Evolutionary conservation across 2,329 filamentous ascomycete species (phyloP), one percentile per base, ranked within the genome.

Genomic region (Alternaria tenuissima): DNA sequence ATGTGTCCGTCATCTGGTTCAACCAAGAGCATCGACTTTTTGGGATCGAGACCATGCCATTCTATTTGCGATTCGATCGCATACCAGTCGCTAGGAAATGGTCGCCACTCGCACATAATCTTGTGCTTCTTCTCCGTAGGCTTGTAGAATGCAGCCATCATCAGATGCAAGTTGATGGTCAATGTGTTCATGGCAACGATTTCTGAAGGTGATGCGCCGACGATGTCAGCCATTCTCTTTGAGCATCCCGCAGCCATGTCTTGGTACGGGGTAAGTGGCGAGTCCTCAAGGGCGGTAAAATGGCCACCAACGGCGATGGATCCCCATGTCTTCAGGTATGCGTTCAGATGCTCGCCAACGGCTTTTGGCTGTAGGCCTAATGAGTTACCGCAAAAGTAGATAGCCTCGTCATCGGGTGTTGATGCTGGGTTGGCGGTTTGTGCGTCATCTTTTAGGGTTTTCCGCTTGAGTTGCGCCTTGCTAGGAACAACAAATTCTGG

Each of bases 381-480:
- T 0, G 93, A 96, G 81, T 97, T 96, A 55, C 93, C 93, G 68
- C 93, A 94, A 63, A 97, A 89, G 78, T 97, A 97, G 57, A 92
- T 89, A 63, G 84, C 85, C 54, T 81, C 79, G 12, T 84, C 72
- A 8, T 76, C 75, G 9, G 70, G 63, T n/a, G 77, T 69, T 42
- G 76, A 76, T 7, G 68, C 71, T 26, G 57, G 46, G 8, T 66
- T 67, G 26, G 69, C 59, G 4, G 72, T 73, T 54, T 64, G 64
- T 30, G 69, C 57, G 22, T 83, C 72, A 12, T 76, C 76, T 8
- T 68, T 69, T n/a, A 79, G 69, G 41, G 79, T 86, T 67, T 84
- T 89, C 61, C 89, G 85, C 75, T 87, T 89, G 39, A 95, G 79
- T 30, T 93, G 91, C 3, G 81, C 81, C 76, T 88, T 91, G 3